Base-by-base conservation (phyloP, 176 grass and related monocot species). In the Chrysopogon serrulatus region DNA sequence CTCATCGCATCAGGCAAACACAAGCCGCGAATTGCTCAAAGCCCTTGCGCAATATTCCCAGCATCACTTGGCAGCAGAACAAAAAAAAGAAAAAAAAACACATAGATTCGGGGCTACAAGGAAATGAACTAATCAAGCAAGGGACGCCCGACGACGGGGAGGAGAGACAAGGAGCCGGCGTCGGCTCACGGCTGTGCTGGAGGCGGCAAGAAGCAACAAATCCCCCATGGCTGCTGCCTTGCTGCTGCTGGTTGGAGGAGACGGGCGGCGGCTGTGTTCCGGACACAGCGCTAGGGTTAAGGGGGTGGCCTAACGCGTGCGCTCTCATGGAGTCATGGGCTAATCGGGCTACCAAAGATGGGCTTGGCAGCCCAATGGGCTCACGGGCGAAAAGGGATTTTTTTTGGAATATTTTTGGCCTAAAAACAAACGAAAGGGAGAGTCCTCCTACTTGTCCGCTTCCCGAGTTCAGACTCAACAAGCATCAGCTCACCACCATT, bases 31-130 rank as follows among this genome's bases (percentile, higher is more conserved):
- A 73, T 59, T 80, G 82, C 85, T 93, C 88, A 86, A 88, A 91
- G 78, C 91, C 91, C 85, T 93, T 93, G 88, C 88, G 82, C 91
- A 93, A 88, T 88, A 84, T 71, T 73, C 86, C 86, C 79, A 86
- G 41, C 86, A 88, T 91, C 92, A 94, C 59, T 56, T 88, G 92
- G 86, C 82, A 88, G 62, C 21, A 63, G 60, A 39, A 63, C 35
- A 26, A 41, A 44, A 63, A 8, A 4, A 3, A 12, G 74, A 37
- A 2, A 10, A 45, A 44, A 56, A 36, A 3, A 79, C 34, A 35
- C 16, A 9, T 7, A 62, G 26, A 43, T 49, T 4, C 18, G 27
- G 21, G 16, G 16, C 0, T 3, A 43, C 2, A 76, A 26, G 31
- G 17, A 60, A 51, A 41, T 18, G 64, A 57, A 79, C 27, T 33